Evolutionary conservation across 2,329 filamentous ascomycete genomes (phyloP).

Genomic region (Curvularia verruculosa): DNA sequence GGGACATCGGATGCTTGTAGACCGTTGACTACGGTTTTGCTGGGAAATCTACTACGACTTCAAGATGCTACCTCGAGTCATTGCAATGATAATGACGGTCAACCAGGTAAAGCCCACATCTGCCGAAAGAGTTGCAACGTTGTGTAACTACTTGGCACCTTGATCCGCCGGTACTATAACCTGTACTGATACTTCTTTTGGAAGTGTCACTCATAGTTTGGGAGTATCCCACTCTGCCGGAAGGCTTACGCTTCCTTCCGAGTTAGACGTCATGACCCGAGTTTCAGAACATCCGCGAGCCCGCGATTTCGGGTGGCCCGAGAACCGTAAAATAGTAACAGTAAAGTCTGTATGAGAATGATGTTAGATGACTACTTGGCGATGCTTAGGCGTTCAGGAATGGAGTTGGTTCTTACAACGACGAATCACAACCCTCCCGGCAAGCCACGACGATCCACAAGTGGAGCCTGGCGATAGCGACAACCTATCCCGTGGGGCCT

Average conservation of each 20-base stretch:
- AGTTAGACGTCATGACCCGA: background rate
- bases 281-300: background rate
- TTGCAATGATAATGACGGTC: background rate
- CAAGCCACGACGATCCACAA: constrained; percentile 17
- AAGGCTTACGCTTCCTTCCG: background rate
- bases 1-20: background rate
- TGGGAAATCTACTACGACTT: background rate
- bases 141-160: background rate
- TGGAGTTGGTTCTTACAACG: background rate
- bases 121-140: background rate
- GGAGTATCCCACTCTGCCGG: background rate
- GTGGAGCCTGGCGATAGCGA: constrained; percentile 19
- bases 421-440: constrained; percentile 12
- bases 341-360: background rate
- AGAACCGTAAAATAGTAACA: constrained; percentile 3
- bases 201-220: background rate
- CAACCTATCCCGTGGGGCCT: constrained; percentile 12
- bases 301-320: background rate
- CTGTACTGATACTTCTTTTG: background rate
- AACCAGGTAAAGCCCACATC: background rate
- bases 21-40: background rate
- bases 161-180: background rate
- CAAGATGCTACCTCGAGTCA: constrained; percentile 5
- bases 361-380: background rate
- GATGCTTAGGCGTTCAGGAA: constrained; percentile 3